These are phyloP conservation scores for Escallonia rubra DNA, from an alignment of 129 eudicot genomes.

Conservation along the genomic window DNA sequence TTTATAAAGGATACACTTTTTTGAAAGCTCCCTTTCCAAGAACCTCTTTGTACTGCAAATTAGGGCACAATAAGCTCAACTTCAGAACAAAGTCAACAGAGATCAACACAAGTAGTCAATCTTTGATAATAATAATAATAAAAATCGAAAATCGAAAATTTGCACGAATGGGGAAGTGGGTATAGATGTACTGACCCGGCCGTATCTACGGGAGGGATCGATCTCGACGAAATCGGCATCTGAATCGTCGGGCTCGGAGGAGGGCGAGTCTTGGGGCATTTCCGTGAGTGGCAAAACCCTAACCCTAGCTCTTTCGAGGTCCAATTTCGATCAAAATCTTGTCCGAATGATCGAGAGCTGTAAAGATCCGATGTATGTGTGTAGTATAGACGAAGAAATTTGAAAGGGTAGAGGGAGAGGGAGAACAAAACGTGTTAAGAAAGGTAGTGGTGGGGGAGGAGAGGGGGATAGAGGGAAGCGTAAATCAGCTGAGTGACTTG, in stretches of 20 bases:
- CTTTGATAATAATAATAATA: background rate
- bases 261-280: conserved; percentile 46
- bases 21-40: conserved; percentile 93
- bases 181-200: conserved; percentile 64
- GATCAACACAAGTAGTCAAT: background rate
- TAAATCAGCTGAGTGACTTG: background rate
- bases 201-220: conserved; percentile 90
- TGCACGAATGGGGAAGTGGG: background rate
- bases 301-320: conserved; percentile 20
- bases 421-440: background rate
- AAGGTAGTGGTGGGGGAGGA: background rate
- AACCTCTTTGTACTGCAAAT: conserved; percentile 88
- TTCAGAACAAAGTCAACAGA: background rate
- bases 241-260: conserved; percentile 50
- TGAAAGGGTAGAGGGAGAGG: background rate
- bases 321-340: background rate
- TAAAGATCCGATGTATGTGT: too few relatives aligned
- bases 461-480: background rate
- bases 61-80: conserved; percentile 5
- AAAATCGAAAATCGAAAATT: background rate
- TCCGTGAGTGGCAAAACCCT: conserved; percentile 26
- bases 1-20: conserved; percentile 82
- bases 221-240: conserved; percentile 72
- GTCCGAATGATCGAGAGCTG: background rate
- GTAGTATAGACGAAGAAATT: background rate